These are phyloP conservation scores for Flaveria sonorensis DNA, from an alignment of 129 eudicot species.

Conservation along the genomic window DNA sequence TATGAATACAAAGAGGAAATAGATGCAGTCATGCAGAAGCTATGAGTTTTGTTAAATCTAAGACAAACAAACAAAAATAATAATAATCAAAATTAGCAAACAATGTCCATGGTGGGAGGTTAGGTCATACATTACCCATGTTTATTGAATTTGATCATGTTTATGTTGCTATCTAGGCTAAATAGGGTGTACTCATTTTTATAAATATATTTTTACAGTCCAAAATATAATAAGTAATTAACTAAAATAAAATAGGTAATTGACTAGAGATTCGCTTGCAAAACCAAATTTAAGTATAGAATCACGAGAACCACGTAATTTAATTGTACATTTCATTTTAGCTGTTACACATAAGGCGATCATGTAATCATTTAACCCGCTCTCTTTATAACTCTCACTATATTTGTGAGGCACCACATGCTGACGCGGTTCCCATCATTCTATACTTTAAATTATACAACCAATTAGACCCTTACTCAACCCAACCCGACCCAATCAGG, in stretches of 20 bases:
- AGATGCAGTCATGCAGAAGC: conserved; percentile 46
- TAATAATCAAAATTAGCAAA: conserved; percentile 26
- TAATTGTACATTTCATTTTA: too few relatives aligned
- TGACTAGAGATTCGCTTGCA: too few relatives aligned
- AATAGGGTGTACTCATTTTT: not conserved
- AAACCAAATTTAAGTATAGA: too few relatives aligned
- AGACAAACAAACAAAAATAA: not conserved
- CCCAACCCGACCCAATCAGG: too few relatives aligned
- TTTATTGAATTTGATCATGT: not conserved
- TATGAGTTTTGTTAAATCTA: conserved; percentile 40
- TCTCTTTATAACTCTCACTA: too few relatives aligned
- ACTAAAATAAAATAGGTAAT: not conserved
- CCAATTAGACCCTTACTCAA: not conserved
- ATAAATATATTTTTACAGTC: not conserved
- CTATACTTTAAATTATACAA: not conserved
- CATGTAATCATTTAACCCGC: too few relatives aligned
- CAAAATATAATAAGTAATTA: not conserved
- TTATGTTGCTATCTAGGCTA: not conserved
- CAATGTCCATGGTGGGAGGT: conserved; percentile 32
- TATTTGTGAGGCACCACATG: too few relatives aligned
- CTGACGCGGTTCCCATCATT: too few relatives aligned
- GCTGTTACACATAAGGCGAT: too few relatives aligned
- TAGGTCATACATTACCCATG: conserved; percentile 5
- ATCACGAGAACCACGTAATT: too few relatives aligned
- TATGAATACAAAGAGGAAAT: conserved; percentile 31